These are phyloP conservation scores for Penicillium aurantiogriseum DNA, from an alignment of 2,329 filamentous ascomycete species.

Conservation along the genomic window DNA sequence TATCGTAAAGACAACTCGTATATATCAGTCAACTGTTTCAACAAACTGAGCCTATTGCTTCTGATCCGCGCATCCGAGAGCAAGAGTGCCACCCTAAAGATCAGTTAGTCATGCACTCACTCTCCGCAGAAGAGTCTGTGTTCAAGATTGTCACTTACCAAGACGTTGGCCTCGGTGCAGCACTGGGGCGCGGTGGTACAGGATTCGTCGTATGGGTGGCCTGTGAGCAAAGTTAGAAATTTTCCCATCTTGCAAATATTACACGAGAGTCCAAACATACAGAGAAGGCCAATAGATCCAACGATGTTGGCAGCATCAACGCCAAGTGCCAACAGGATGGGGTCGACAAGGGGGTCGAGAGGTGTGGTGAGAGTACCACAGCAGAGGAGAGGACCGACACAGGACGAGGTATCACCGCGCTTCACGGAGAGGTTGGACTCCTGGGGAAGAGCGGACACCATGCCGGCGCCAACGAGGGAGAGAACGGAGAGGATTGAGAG, in stretches of 20 bases:
- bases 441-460: conserved; percentile 30
- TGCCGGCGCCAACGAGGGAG: conserved; percentile 27
- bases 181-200: conserved; percentile 28
- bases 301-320: conserved; percentile 26
- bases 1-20: background rate
- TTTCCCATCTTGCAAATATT: background rate
- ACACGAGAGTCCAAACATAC: conserved; percentile 13
- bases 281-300: conserved; percentile 31
- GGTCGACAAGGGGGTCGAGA: conserved; percentile 28
- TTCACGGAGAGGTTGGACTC: conserved; percentile 12
- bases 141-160: conserved; percentile 20
- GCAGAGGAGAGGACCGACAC: conserved; percentile 27
- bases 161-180: conserved; percentile 32
- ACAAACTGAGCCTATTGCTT: conserved; percentile 6
- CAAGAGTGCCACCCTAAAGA: conserved; percentile 24
- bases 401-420: conserved; percentile 16
- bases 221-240: conserved; percentile 15
- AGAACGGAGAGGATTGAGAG: conserved; percentile 31
- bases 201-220: conserved; percentile 23
- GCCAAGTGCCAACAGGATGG: conserved; percentile 24
- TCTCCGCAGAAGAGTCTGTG: no score
- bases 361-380: conserved; percentile 31
- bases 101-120: conserved; percentile 1
- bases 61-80: conserved; percentile 24
- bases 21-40: background rate